Conservation (phyloP, 129 eudicot species). For the Tanacetum coccineum region DNA sequence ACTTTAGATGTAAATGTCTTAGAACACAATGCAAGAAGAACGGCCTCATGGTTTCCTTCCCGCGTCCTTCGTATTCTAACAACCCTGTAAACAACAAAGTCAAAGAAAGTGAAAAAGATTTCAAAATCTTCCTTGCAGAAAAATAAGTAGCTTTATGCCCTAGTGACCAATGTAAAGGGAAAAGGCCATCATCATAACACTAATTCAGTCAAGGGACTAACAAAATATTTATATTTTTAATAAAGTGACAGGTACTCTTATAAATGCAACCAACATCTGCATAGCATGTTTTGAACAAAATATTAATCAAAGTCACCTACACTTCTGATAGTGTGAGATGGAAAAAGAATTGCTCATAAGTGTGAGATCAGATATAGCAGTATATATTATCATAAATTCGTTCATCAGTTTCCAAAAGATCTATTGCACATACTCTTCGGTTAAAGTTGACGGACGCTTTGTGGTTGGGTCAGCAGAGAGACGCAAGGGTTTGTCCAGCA, state of each 20-base stretch:
- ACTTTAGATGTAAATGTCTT: slow-evolving; percentile 89
- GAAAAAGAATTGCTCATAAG: neutral
- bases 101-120: neutral
- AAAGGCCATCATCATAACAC: no score
- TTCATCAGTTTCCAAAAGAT: neutral
- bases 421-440: slow-evolving; percentile 68
- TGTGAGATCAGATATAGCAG: no score
- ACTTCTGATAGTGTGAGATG: neutral
- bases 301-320: no score
- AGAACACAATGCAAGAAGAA: slow-evolving; percentile 90
- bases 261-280: no score
- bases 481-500: slow-evolving; percentile 76
- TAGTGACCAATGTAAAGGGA: no score
- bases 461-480: slow-evolving; percentile 84
- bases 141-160: neutral
- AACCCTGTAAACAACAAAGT: slow-evolving; percentile 48
- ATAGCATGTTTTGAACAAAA: no score
- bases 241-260: no score
- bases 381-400: no score
- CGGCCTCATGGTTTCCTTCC: slow-evolving; percentile 93
- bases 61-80: slow-evolving; percentile 81
- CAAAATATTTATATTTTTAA: no score
- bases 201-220: no score
- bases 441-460: slow-evolving; percentile 68
- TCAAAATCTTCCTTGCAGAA: neutral